Percentiles rank a stretch among this genome's conserved stretches.
These are phyloP conservation scores for Rickenella mellea DNA, from an alignment of 768 basidiomycete species.

Conservation along the genomic window DNA sequence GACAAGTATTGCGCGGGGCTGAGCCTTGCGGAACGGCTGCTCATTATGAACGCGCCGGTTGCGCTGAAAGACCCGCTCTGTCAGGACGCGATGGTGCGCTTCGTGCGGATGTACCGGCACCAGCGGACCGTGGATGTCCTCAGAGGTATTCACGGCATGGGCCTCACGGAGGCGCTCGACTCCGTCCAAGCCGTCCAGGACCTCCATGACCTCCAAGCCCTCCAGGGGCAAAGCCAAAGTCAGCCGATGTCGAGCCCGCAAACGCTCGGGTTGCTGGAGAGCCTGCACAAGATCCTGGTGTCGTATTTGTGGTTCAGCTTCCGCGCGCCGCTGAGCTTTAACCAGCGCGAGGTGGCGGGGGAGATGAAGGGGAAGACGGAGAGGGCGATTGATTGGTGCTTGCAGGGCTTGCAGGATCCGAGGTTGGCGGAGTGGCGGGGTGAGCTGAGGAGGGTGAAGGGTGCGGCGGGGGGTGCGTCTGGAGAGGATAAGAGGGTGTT, in stretches of 20 bases:
- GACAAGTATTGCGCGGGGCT: conserved; percentile 29
- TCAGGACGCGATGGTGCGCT: conserved; percentile 23
- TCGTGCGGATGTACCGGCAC: conserved; percentile 34
- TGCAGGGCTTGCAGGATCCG: conserved; percentile 26
- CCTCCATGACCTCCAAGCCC: conserved; percentile 15
- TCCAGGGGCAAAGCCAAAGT: conserved; percentile 2
- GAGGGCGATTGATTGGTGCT: conserved; percentile 52
- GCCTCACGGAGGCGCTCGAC: conserved; percentile 32
- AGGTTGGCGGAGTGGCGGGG: background rate
- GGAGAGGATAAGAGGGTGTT: too few relatives aligned
- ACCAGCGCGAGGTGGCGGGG: conserved; percentile 39
- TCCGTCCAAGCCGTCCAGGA: conserved; percentile 32
- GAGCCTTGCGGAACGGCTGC: conserved; percentile 32
- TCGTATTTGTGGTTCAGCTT: conserved; percentile 81
- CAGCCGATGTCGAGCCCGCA: conserved; percentile 3
- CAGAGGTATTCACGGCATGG: conserved; percentile 23
- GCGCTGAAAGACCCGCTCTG: conserved; percentile 36
- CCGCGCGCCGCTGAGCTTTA: conserved; percentile 60
- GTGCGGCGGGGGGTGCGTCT: too few relatives aligned
- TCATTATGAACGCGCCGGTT: conserved; percentile 43
- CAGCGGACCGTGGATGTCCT: conserved; percentile 34
- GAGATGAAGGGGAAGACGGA: conserved; percentile 57
- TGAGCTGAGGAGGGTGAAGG: background rate
- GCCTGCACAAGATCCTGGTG: conserved; percentile 65
- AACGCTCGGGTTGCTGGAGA: conserved; percentile 40